phyloP scores from a whole-genome alignment of 441 rosid species.

The Euphorbia corollata region DNA sequence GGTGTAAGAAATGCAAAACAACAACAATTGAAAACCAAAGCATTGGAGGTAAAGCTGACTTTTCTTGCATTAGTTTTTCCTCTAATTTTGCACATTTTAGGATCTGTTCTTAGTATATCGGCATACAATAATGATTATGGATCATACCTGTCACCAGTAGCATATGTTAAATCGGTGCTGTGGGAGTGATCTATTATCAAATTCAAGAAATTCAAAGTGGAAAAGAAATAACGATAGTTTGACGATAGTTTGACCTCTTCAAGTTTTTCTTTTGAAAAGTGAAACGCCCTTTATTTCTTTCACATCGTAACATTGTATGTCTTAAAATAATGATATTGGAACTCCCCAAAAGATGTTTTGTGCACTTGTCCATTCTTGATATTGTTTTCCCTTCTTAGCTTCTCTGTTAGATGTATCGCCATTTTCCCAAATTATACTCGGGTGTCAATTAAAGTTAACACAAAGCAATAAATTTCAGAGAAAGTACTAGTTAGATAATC shows the following conservation, averaged over 20 bases:
- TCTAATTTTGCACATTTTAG: slow-evolving; percentile 6
- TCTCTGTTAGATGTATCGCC: not conserved
- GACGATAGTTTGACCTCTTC: not conserved
- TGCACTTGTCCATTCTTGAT: not conserved
- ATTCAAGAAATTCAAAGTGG: not conserved
- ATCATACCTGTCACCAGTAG: not conserved
- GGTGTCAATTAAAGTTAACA: not conserved
- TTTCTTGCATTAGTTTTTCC: not conserved
- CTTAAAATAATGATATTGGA: not conserved
- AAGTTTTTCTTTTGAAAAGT: not conserved
- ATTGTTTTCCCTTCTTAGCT: not conserved
- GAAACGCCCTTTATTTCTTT: no score
- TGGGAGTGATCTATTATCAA: not conserved
- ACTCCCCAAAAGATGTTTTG: not conserved
- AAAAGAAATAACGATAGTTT: no score
- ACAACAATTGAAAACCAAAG: slow-evolving; percentile 47
- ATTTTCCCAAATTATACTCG: not conserved
- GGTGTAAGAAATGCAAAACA: slow-evolving; percentile 59
- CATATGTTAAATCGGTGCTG: no score
- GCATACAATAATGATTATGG: not conserved
- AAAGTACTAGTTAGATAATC: not conserved
- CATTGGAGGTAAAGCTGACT: slow-evolving; percentile 49
- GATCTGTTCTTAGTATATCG: not conserved
- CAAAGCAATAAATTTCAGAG: not conserved
- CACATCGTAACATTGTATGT: not conserved